Base-by-base conservation (phyloP, 106 monocot genomes). In the Iris macrosiphon region DNA sequence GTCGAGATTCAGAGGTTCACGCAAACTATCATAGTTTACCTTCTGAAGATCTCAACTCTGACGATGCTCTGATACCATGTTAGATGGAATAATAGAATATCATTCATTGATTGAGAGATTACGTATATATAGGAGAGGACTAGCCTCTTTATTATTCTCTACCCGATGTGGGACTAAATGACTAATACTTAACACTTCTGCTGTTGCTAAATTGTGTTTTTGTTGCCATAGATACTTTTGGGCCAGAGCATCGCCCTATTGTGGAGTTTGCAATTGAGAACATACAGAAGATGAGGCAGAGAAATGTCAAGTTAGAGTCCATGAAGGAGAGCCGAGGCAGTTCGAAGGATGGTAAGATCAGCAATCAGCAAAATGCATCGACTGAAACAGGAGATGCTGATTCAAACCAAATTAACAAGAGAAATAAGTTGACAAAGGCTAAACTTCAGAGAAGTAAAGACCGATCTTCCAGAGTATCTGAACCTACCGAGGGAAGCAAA, bases 181-280 rank as follows among this genome's bases (percentile, higher is more conserved):
- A n/a, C n/a, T n/a, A n/a, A n/a, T n/a, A n/a, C n/a, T n/a, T n/a
- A n/a, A n/a, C n/a, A n/a, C n/a, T n/a, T n/a, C n/a, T n/a, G n/a
- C 37, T 7, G 37, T 37, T 48, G 7, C 9, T 48, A 48, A 24
- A n/a, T n/a, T 23, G 2, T 6, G 1, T 27, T 31, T 31, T 39
- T 48, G 11, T 42, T 22, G 5, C 46, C 56, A 10, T 57, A 89
- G 90, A 79, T 35, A 99, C 83, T 7, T 98, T 98, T 84, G 80
- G 87, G 37, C 45, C 72, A 17, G 87, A 91, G 49, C 80, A 75
- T 54, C 83, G 98, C 10, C 98, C 96, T 17, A 90, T 98, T 60
- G 87, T 98, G 35, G 83, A 98, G 55, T 99, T 99, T 67, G 83
- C 87, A 38, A 55, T 98, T 58, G 91, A 99, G 44, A 73, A 99